A percentile compares a stretch with the other conserved stretches of the same genome.
These are phyloP conservation scores for Cinnamomum chago DNA, from an alignment of 164 flowering plant genomes.

Conservation along the genomic window DNA sequence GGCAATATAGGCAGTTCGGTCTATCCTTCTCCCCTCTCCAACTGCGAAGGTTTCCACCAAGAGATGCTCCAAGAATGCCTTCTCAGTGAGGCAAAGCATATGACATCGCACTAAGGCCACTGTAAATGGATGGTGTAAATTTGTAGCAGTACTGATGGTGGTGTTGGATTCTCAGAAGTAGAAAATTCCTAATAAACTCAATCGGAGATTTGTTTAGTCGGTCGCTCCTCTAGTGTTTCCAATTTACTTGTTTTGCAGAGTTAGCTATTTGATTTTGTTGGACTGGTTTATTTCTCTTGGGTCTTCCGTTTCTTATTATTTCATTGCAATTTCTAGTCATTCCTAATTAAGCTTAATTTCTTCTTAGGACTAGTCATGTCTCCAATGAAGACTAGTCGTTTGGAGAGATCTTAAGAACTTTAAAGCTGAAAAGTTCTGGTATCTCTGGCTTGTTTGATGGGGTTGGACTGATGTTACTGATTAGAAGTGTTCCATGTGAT, in stretches of 20 bases:
- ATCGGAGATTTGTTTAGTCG: constrained; percentile 11
- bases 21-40: constrained; percentile 26
- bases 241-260: constrained; percentile 1
- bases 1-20: constrained; percentile 34
- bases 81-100: constrained; percentile 26
- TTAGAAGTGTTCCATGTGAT: constrained; percentile 1
- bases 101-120: constrained; percentile 17
- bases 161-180: constrained; percentile 7
- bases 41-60: constrained; percentile 30
- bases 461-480: background rate
- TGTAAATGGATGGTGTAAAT: constrained; percentile 25
- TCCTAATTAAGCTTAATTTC: background rate
- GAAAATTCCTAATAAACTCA: constrained; percentile 12
- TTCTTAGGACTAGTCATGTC: background rate
- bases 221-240: background rate
- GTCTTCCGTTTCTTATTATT: background rate
- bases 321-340: background rate
- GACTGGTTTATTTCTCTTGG: background rate
- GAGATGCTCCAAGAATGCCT: constrained; percentile 22
- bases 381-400: background rate
- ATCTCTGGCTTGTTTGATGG: background rate
- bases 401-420: background rate
- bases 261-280: background rate
- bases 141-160: constrained; percentile 14
- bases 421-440: background rate